Evolutionary conservation across 768 basidiomycete species (phyloP).

Genomic region (Punctularia strigosozonata): DNA sequence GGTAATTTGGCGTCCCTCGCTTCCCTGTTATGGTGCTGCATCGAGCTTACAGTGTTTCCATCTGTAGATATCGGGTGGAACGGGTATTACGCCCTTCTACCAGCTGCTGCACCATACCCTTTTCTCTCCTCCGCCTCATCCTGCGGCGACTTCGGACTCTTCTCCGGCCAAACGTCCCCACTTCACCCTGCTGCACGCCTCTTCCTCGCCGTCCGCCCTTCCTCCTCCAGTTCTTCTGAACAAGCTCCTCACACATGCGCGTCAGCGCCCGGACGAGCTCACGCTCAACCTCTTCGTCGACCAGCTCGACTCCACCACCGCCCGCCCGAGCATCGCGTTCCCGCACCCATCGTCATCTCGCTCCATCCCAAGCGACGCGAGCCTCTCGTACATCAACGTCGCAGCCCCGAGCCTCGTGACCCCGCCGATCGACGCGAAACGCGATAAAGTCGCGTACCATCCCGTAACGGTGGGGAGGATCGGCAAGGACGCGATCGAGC

Average conservation of each 20-base stretch:
- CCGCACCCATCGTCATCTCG: no score
- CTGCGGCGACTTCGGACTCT: slow-evolving; percentile 11
- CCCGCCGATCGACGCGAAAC: no score
- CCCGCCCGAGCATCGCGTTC: no score
- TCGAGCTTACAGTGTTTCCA: neutral
- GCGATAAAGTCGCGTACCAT: no score
- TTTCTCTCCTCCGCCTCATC: no score
- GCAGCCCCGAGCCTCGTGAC: no score
- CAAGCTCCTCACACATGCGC: slow-evolving; percentile 36
- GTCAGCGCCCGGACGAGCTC: slow-evolving; percentile 42
- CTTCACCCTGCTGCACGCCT: slow-evolving; percentile 67
- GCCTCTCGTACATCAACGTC: no score
- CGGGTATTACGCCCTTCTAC: slow-evolving; percentile 78
- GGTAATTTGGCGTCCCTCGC: slow-evolving; percentile 32
- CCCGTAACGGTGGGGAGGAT: no score
- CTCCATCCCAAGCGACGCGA: no score
- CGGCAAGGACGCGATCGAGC: no score
- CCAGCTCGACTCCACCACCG: slow-evolving; percentile 16
- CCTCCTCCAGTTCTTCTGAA: slow-evolving; percentile 56
- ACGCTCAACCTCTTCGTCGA: slow-evolving; percentile 56
- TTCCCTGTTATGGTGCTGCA: neutral
- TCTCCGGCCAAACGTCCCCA: slow-evolving; percentile 27
- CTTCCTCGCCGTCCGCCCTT: slow-evolving; percentile 45
- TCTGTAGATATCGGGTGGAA: slow-evolving; percentile 75
- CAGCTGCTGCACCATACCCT: slow-evolving; percentile 58